Evolutionary conservation across 352 stramenopile genomes (phyloP).

Genomic region (Poterioochromonas sp.): DNA sequence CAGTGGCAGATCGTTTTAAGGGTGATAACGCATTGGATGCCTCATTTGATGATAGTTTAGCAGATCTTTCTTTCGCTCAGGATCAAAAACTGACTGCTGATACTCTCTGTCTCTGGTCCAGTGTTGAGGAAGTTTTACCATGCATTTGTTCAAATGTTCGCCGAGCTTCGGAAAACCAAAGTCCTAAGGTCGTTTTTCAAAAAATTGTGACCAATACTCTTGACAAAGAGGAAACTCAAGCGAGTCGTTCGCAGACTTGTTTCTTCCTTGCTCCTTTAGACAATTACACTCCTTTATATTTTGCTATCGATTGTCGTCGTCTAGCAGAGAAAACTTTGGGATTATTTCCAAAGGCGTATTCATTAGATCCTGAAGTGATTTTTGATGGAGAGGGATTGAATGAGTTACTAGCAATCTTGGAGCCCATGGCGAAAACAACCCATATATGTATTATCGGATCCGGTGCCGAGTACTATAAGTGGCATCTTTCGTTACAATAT

Average conservation of each 20-base stretch:
- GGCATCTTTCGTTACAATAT: not conserved
- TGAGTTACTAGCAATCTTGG: not conserved
- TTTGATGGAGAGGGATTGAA: not conserved
- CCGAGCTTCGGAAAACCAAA: not conserved
- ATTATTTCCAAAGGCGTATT: conserved; percentile 24
- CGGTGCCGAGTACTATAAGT: not conserved
- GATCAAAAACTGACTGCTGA: not conserved
- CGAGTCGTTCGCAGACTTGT: not conserved
- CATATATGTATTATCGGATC: conserved; percentile 16
- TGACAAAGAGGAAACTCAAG: not conserved
- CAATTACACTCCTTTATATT: conserved; percentile 9
- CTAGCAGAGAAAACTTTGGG: conserved; percentile 5
- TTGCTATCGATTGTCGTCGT: conserved; percentile 12
- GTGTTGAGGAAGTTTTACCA: not conserved
- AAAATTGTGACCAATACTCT: not conserved
- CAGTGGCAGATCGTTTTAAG: not conserved
- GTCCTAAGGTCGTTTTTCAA: not conserved
- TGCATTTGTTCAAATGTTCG: not conserved
- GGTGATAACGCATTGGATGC: not conserved
- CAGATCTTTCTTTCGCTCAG: not conserved
- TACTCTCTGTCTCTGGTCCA: not conserved
- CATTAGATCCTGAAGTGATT: not conserved
- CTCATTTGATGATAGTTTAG: not conserved
- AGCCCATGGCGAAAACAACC: not conserved
- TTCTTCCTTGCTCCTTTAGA: not conserved